Evolutionary conservation across 768 basidiomycete genomes (phyloP), one percentile per base, ranked within the genome.

Genomic region (Russula olivacea): DNA sequence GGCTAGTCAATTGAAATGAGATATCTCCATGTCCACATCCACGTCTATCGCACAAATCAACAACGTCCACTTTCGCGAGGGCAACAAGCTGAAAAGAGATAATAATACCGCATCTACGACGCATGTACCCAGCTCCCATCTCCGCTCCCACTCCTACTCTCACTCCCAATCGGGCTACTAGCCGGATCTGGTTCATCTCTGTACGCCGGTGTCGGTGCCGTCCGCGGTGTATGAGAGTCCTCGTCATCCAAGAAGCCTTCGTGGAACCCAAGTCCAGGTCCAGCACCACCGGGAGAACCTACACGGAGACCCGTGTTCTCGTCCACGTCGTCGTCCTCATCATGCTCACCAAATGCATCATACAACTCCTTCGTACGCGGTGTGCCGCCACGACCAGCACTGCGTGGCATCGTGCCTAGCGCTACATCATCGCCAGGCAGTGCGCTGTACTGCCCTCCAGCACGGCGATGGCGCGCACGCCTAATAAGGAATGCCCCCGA

Each of bases 301-400:
- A 73, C 70, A 7, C 80, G 79, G 56, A 95, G 76, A 34, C 81
- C 82, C 0, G 86, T 86, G 66, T 80, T 80, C 71, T 94, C 93
- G 69, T 91, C 83, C 15, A 76, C 85, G 63, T 89, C 86, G 61
- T 87, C 88, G 48, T 49, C 48, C 50, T 91, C 89, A 64, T 92
- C 89, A 30, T 86, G 81, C 70, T 93, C 93, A 40, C 93, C 93
- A 75, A 98, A 98, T 19, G 96, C 95, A 74, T 98, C 94, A 70
- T 98, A 98, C 65, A 99, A 72, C 74, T 98, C 96, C 76, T 89
- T 89, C 55, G 93, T 89, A 66, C 38, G 72, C 68, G 14, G 74
- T 66, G 32, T 77, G 8, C 57, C 23, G 10, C 36, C 74, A 4
- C 76, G 8, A 8, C 48, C 45, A 17, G 38, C 38, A 12, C 45